A percentile compares a stretch with the other conserved stretches of the same genome.
Conservation (phyloP, 805 yeast species). For the Danielia oregonensis region DNA sequence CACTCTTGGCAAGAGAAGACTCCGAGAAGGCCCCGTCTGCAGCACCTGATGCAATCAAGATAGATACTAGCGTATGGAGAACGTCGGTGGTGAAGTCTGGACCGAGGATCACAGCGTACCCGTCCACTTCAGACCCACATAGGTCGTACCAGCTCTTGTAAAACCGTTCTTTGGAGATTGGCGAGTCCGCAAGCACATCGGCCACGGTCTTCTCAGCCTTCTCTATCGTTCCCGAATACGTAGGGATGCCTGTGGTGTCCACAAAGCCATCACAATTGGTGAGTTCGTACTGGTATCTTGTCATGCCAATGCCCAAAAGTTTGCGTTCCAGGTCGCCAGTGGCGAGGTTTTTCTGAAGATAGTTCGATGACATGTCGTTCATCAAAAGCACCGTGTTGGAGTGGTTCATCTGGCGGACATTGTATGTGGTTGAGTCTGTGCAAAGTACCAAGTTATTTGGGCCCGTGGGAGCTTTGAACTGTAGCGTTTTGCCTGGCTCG, state of each 20-base stretch:
- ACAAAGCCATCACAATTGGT: constrained; percentile 22
- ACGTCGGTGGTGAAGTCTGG: constrained; percentile 22
- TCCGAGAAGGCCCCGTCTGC: constrained; percentile 11
- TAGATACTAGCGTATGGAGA: constrained; percentile 24
- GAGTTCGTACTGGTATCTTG: constrained; percentile 35
- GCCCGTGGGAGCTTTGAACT: constrained; percentile 13
- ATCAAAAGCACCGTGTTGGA: constrained; percentile 74
- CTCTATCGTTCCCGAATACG: constrained; percentile 12
- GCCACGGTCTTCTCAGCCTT: constrained; percentile 17
- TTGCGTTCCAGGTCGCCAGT: too few relatives aligned
- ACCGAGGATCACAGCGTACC: constrained; percentile 32
- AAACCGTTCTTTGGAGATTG: constrained; percentile 57
- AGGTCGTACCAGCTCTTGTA: constrained; percentile 44
- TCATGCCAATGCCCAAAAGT: constrained; percentile 27
- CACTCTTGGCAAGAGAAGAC: constrained; percentile 12
- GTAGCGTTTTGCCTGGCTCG: constrained; percentile 5
- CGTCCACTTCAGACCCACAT: constrained; percentile 56
- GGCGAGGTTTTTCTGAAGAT: constrained; percentile 1
- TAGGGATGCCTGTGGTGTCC: constrained; percentile 28
- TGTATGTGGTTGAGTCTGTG: constrained; percentile 55
- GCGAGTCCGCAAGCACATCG: constrained; percentile 40
- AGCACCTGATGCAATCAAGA: constrained; percentile 22
- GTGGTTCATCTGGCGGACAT: constrained; percentile 75
- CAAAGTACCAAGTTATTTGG: constrained; percentile 55
- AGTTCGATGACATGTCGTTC: constrained; percentile 13